These are phyloP conservation scores for Fusarium haematococcum DNA, from an alignment of 2,329 filamentous ascomycete species.

Conservation along the genomic window DNA sequence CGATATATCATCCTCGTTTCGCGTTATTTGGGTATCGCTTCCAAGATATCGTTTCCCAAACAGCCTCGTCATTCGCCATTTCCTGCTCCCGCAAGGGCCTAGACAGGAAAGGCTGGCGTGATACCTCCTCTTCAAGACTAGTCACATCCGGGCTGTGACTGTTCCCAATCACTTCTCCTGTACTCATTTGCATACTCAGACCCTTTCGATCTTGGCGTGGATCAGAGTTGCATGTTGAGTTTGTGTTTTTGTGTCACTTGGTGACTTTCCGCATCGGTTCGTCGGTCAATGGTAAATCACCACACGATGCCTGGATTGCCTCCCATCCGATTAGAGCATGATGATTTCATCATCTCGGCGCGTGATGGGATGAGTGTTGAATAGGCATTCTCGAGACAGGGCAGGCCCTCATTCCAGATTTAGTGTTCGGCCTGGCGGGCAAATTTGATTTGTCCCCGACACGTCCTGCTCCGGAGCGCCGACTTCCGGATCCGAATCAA, in stretches of 20 bases:
- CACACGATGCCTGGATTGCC: not conserved
- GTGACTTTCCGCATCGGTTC: not conserved
- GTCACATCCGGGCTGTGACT: not conserved
- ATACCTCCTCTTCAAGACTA: not conserved
- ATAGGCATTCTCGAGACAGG: not conserved
- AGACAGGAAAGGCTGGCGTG: not conserved
- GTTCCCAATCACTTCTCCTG: not conserved
- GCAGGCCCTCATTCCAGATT: not conserved
- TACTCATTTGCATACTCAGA: not conserved
- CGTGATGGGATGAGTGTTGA: not conserved
- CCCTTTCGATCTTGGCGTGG: not conserved
- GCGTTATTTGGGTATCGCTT: slow-evolving; percentile 21
- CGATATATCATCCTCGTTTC: slow-evolving; percentile 11
- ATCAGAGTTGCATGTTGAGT: not conserved
- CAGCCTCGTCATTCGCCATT: not conserved
- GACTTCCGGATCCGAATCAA: not conserved
- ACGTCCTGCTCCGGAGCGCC: not conserved
- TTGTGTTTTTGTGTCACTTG: not conserved
- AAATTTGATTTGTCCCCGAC: not conserved
- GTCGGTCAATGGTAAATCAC: not conserved
- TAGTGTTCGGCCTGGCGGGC: not conserved
- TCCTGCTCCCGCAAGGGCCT: not conserved
- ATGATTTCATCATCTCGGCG: not conserved
- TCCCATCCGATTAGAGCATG: not conserved
- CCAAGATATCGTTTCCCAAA: not conserved